phyloP scores from a whole-genome alignment of 495 filamentous ascomycete genomes.

The Aspergillus steynii region DNA sequence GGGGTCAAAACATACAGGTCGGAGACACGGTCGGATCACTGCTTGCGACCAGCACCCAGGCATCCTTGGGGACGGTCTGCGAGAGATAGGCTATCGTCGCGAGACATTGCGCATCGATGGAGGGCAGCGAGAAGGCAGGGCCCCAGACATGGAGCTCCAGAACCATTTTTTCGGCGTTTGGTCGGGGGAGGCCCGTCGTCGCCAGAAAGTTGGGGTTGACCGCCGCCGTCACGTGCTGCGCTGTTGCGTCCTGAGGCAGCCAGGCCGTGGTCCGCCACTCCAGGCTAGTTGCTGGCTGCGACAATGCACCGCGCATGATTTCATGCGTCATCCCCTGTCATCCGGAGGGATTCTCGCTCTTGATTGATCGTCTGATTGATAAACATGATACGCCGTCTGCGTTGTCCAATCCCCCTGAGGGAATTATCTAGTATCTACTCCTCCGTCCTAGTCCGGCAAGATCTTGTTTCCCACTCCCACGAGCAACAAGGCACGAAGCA shows the following conservation, averaged over 20 bases:
- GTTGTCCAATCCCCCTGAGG: not conserved
- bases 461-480: too few species aligned
- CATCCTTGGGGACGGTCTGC: conserved; percentile 52
- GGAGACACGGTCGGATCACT: conserved; percentile 75
- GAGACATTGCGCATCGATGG: conserved; percentile 86
- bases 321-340: not conserved
- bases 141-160: conserved; percentile 91
- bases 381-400: not conserved
- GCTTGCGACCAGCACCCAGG: conserved; percentile 76
- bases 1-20: conserved; percentile 57
- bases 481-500: too few species aligned
- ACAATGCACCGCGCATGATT: not conserved
- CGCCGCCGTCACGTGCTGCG: not conserved
- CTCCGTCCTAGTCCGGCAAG: too few species aligned
- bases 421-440: not conserved
- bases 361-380: not conserved
- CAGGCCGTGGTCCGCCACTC: not conserved
- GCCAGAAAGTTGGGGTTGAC: conserved; percentile 21
- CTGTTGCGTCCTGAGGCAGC: conserved; percentile 9
- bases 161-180: conserved; percentile 43
- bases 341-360: too few species aligned
- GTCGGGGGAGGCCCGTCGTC: conserved; percentile 6
- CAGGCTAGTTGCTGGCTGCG: too few species aligned
- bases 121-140: conserved; percentile 81
- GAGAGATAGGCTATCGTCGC: conserved; percentile 72